Conservation (phyloP, 805 yeast genomes). For the Yueomyces sinensis region DNA sequence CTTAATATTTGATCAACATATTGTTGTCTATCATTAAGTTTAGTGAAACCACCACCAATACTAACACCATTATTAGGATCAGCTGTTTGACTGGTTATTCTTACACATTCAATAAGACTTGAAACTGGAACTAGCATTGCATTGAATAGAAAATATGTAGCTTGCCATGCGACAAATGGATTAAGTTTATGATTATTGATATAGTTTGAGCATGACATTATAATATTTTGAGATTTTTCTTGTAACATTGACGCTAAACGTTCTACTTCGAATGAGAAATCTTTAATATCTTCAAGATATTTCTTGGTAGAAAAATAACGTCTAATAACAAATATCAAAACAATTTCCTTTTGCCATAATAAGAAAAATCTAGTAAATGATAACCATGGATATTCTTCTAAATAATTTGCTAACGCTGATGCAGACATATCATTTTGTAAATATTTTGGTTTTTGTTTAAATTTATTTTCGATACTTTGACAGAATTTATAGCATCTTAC, state of each 20-base stretch:
- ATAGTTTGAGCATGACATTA: slow-evolving; percentile 34
- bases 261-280: slow-evolving; percentile 14
- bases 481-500: slow-evolving; percentile 31
- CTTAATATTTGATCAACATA: slow-evolving; percentile 1
- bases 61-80: slow-evolving; percentile 24
- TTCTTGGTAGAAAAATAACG: slow-evolving; percentile 45
- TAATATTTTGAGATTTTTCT: slow-evolving; percentile 39
- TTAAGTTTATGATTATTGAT: slow-evolving; percentile 25
- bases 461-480: slow-evolving; percentile 28
- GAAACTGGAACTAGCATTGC: slow-evolving; percentile 46
- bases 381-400: slow-evolving; percentile 45
- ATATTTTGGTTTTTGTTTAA: slow-evolving; percentile 32
- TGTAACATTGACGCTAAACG: slow-evolving; percentile 35
- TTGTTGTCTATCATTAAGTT: not conserved
- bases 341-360: slow-evolving; percentile 44
- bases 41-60: not conserved
- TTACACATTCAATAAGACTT: slow-evolving; percentile 26
- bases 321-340: slow-evolving; percentile 41
- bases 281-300: slow-evolving; percentile 26
- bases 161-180: slow-evolving; percentile 48
- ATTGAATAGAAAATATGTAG: slow-evolving; percentile 49
- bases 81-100: slow-evolving; percentile 20
- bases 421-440: slow-evolving; percentile 30
- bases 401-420: slow-evolving; percentile 22
- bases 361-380: slow-evolving; percentile 38